Evolutionary conservation across 1,139 yeast genomes (phyloP).

Genomic region (Diutina scorzettiae): DNA sequence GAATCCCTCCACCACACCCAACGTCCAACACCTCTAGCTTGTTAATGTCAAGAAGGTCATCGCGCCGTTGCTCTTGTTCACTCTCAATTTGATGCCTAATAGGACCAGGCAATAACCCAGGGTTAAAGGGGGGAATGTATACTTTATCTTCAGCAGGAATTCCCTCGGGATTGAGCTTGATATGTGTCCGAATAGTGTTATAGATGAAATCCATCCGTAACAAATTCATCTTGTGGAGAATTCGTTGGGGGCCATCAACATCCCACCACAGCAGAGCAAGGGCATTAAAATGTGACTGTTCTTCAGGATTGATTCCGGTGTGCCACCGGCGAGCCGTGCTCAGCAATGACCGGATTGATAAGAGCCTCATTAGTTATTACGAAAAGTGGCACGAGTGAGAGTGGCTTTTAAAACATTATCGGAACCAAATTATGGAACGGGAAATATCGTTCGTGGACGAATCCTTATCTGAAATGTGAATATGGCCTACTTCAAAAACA

Average conservation of each 20-base stretch:
- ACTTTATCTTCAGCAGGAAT: constrained; percentile 35
- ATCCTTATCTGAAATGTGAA: too few relatives aligned
- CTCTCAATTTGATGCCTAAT: constrained; percentile 34
- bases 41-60: constrained; percentile 21
- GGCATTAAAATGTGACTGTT: constrained; percentile 69
- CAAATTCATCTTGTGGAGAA: constrained; percentile 88
- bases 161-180: constrained; percentile 27
- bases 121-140: constrained; percentile 70
- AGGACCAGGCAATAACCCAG: constrained; percentile 49
- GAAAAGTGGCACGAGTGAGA: too few relatives aligned
- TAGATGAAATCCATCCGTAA: constrained; percentile 79
- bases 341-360: neutral
- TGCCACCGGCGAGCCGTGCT: constrained; percentile 3
- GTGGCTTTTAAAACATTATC: too few relatives aligned
- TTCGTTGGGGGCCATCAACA: constrained; percentile 81
- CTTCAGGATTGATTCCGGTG: constrained; percentile 20
- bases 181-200: constrained; percentile 37
- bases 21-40: constrained; percentile 59
- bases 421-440: too few relatives aligned
- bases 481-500: too few relatives aligned
- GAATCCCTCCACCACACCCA: constrained; percentile 97
- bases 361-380: neutral
- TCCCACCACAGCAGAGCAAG: constrained; percentile 97
- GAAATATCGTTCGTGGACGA: too few relatives aligned
- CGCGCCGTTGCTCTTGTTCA: constrained; percentile 36